These are phyloP conservation scores for Erodium trifolium DNA, from an alignment of 441 rosid species.

Conservation along the genomic window DNA sequence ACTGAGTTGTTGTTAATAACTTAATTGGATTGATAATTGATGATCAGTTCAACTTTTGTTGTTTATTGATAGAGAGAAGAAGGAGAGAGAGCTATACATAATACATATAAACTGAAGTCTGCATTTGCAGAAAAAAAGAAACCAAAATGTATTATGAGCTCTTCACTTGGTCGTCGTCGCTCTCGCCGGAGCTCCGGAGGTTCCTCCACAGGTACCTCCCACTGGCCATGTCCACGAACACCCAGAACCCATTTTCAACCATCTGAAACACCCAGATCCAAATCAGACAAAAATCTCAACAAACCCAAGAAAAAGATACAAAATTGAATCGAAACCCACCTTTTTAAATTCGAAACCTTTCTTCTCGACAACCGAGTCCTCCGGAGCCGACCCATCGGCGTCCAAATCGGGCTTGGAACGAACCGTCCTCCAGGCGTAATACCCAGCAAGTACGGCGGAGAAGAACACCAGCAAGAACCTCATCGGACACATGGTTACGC, in stretches of 20 bases:
- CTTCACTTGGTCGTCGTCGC: conserved; percentile 5
- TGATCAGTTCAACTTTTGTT: neutral
- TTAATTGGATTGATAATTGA: neutral
- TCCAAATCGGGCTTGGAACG: conserved; percentile 52
- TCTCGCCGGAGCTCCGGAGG: conserved; percentile 37
- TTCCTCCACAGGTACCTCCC: conserved; percentile 88
- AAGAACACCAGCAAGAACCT: conserved; percentile 75
- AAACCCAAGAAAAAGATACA: neutral
- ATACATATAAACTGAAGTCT: neutral
- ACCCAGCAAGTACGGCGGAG: conserved; percentile 76
- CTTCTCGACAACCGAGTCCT: conserved; percentile 31
- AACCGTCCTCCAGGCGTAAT: conserved; percentile 67
- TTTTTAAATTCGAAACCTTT: conserved; percentile 36
- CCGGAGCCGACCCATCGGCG: conserved; percentile 13
- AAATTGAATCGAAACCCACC: conserved; percentile 28
- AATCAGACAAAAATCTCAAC: neutral
- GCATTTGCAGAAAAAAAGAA: neutral
- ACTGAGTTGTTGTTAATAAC: neutral
- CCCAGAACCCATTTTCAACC: conserved; percentile 80
- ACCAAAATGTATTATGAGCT: conserved; percentile 9
- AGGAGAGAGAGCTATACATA: conserved; percentile 4
- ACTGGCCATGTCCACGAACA: conserved; percentile 92
- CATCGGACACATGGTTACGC: conserved; percentile 60
- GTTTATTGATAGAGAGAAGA: neutral
- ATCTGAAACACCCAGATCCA: conserved; percentile 31